Base-by-base conservation (phyloP, 2,329 filamentous ascomycete genomes). In the Hymenoscyphus fraxineus region DNA sequence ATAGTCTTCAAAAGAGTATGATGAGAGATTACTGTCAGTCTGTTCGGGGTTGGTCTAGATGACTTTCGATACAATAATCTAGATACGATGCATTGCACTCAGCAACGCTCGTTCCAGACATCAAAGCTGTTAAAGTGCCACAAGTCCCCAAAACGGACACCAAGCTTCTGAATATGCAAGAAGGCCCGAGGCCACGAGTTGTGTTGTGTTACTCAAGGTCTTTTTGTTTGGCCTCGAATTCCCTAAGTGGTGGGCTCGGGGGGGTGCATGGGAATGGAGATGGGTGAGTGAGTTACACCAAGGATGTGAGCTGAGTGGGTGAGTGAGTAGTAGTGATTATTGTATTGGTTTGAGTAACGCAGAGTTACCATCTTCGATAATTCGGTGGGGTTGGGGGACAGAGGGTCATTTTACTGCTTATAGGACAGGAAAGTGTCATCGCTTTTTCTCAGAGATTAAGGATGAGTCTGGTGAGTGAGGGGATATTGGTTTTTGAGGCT, bases 151-250 rank as follows among this genome's bases (percentile, higher is more conserved):
- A 35, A 10, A 35, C 1, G 35, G 35, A 35, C 6, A 35, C 9
- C 35, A 35, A 27, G 35, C 35, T 35, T 35, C n/a, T 54, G 47
- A 54, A 27, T 10, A 12, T 27, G 47, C 47, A 54, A 54, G 47
- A 54, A 54, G 47, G 47, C 47, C 47, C 47, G 47, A 54, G 47
- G 47, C 47, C 47, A 54, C 47, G 19, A 54, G 47, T 13, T 54
- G 47, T 54, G 47, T 27, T 54, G 47, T 54, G 47, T 54, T 7
- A 54, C 47, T 10, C 3, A 2, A 27, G 13, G 47, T 22, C 22
- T 54, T 22, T 54, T 19, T 4, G 19, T 54, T 54, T n/a, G 13
- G 10, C 19, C 47, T 54, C 47, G 22, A 19, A 54, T 54, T 54
- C 19, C 19, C 22, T 19, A 10, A 22, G 7, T 54, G 47, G 47